Base-by-base conservation (phyloP, 768 basidiomycete genomes). In the Trametes maxima region DNA sequence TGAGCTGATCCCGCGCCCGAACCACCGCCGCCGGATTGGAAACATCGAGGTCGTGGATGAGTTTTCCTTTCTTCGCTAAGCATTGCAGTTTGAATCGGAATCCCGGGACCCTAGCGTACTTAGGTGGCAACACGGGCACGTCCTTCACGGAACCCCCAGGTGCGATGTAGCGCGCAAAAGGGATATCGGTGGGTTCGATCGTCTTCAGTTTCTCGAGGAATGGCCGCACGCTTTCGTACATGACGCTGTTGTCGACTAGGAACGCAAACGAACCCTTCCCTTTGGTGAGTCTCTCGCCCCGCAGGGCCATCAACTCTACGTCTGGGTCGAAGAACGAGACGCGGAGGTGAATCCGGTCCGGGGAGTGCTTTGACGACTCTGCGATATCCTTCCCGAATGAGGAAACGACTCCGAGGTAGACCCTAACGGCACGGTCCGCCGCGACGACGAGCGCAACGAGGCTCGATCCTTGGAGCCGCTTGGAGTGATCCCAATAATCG, bases 221-320 rank as follows among this genome's bases (percentile, higher is more conserved):
- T 0, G 89, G 89, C 7, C 86, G 77, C 36, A 87, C 80, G 0
- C 85, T 77, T 60, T 88, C 88, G 60, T 81, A 89, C 82, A 90
- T 81, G 58, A 90, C 81, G 0, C 82, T 79, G 0, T 82, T 78
- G 60, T 90, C 88, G 14, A 90, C 73, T 22, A 90, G 73, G 2
- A 87, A 53, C 50, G 55, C 63, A 56, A 64, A 68, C 25, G 64
- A 61, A 58, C 14, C 66, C 22, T 22, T 19, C 13, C 17, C 35
- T 42, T 59, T 51, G 59, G 50, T 82, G 61, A 70, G 60, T 2
- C 45, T 51, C 25, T 70, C 60, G 45, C 78, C 76, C 13, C 78
- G 79, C 1, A 80, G 66, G 13, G 79, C 75, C 46, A 74, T 69
- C 8, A 88, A 68, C 66, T 88, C 81, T 1, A 88, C 73, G 10